Conservation (phyloP, 768 basidiomycete species). For the Lepiota venenata region DNA sequence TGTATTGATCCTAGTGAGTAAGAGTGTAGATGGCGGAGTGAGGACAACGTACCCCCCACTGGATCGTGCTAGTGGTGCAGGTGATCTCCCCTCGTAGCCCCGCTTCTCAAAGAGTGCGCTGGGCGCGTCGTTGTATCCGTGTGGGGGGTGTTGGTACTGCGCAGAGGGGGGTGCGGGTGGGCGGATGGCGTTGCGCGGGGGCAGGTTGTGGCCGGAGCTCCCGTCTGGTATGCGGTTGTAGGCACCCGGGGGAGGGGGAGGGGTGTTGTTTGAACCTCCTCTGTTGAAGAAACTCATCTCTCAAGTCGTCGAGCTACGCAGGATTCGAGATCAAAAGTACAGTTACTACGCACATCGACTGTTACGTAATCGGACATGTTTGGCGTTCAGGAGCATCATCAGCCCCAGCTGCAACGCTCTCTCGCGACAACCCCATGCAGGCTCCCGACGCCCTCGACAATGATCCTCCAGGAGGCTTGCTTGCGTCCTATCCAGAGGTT, state of each 20-base stretch:
- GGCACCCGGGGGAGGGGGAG: constrained; percentile 31
- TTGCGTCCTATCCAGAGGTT: constrained; percentile 35
- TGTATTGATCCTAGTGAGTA: constrained; percentile 18
- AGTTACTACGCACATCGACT: too few species aligned
- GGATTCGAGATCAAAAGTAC: too few species aligned
- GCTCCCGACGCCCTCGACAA: not conserved
- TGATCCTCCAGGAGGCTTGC: constrained; percentile 7
- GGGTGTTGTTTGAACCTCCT: constrained; percentile 30
- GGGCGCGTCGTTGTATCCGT: constrained; percentile 53
- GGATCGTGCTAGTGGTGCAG: constrained; percentile 8
- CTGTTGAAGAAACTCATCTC: constrained; percentile 50
- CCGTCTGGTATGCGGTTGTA: constrained; percentile 39
- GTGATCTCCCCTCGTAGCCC: constrained; percentile 16
- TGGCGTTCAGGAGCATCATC: not conserved
- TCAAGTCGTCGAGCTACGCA: too few species aligned
- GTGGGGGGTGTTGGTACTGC: constrained; percentile 36
- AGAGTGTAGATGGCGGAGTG: not conserved
- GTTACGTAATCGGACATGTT: constrained; percentile 5
- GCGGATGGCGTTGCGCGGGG: constrained; percentile 19
- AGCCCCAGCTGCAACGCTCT: not conserved
- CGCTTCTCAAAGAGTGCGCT: constrained; percentile 48
- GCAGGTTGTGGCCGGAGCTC: constrained; percentile 21
- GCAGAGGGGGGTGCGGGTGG: constrained; percentile 34
- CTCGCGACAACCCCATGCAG: not conserved
- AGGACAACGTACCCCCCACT: constrained; percentile 21